These are phyloP conservation scores for Prinsepia uniflora DNA, from an alignment of 306 rosid genomes.

Conservation along the genomic window DNA sequence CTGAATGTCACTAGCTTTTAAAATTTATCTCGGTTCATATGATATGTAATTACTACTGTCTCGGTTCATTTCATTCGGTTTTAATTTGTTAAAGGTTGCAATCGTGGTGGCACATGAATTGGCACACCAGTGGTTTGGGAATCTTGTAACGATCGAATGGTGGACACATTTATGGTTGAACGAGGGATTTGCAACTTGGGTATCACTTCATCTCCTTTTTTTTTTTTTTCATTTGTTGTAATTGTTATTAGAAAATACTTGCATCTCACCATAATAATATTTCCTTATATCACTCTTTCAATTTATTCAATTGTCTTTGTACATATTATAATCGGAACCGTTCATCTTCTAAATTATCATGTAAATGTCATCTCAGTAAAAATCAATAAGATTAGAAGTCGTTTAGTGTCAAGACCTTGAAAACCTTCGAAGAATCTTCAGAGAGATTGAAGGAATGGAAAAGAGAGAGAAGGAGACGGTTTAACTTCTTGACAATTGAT, in stretches of 20 bases:
- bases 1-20: conserved; percentile 16
- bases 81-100: conserved; percentile 55
- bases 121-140: conserved; percentile 99
- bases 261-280: too few relatives aligned
- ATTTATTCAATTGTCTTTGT: too few relatives aligned
- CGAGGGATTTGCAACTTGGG: conserved; percentile 99
- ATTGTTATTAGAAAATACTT: not conserved
- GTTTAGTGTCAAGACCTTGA: too few relatives aligned
- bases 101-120: conserved; percentile 88
- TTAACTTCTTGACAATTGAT: too few relatives aligned
- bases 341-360: too few relatives aligned
- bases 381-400: too few relatives aligned
- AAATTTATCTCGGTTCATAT: conserved; percentile 23
- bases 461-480: too few relatives aligned
- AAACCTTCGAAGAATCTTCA: too few relatives aligned
- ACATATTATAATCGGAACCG: too few relatives aligned
- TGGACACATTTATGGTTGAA: conserved; percentile 98
- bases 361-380: too few relatives aligned
- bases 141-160: conserved; percentile 99
- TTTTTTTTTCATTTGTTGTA: conserved; percentile 22
- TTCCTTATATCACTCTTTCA: too few relatives aligned
- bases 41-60: conserved; percentile 10
- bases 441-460: too few relatives aligned
- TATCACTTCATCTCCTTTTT: conserved; percentile 31
- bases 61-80: conserved; percentile 30